phyloP scores from a whole-genome alignment of 257 asterid genomes.

The Nicotiana benthamiana region DNA sequence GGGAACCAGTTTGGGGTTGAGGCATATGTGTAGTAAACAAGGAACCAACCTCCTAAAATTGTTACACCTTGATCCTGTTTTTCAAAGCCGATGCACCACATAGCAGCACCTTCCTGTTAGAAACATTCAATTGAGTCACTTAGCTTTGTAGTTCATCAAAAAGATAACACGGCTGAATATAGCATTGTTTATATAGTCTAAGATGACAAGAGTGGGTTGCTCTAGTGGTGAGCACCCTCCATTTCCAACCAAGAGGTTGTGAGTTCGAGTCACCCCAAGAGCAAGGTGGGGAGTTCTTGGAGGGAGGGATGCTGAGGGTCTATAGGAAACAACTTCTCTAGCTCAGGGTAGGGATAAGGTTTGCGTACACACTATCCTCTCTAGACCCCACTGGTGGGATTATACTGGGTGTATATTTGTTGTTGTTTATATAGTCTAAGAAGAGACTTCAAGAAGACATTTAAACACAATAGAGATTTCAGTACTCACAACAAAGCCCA shows the following conservation, averaged over 20 bases:
- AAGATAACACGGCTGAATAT: background rate
- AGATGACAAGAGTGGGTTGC: too few relatives aligned
- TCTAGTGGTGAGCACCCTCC: too few relatives aligned
- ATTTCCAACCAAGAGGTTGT: too few relatives aligned
- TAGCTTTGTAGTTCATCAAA: background rate
- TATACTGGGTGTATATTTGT: too few relatives aligned
- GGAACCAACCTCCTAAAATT: conserved; percentile 78
- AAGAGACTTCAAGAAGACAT: background rate
- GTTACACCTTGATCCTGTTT: conserved; percentile 55
- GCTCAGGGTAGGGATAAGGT: too few relatives aligned
- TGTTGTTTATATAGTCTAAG: too few relatives aligned
- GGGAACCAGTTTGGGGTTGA: background rate
- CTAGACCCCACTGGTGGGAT: too few relatives aligned
- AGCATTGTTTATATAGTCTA: background rate
- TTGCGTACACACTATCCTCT: too few relatives aligned
- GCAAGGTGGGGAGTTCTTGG: too few relatives aligned
- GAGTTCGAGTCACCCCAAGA: too few relatives aligned
- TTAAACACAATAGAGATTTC: background rate
- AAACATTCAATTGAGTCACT: background rate
- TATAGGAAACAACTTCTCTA: too few relatives aligned
- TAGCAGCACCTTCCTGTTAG: conserved; percentile 63
- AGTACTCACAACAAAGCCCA: conserved; percentile 60
- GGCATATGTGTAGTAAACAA: background rate
- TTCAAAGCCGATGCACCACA: conserved; percentile 91
- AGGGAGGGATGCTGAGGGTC: too few relatives aligned